Evolutionary conservation across 805 yeast species (phyloP).

Genomic region (Metschnikowia henanensis): DNA sequence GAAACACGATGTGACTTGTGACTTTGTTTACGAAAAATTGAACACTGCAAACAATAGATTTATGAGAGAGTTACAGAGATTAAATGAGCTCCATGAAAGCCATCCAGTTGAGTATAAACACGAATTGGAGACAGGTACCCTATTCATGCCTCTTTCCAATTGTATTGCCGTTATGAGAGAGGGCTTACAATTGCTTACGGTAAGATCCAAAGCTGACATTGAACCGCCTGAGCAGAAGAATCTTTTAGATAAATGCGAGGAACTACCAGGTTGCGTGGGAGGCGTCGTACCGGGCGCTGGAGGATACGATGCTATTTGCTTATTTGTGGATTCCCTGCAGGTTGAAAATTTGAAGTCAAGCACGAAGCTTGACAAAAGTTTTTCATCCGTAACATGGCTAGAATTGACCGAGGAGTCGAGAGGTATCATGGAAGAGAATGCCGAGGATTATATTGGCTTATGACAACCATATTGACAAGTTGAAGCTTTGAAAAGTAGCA

Average conservation of each 20-base stretch:
- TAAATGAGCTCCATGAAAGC: constrained; percentile 33
- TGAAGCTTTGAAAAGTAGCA: too few species aligned
- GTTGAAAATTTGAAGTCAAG: constrained; percentile 27
- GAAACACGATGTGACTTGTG: constrained; percentile 48
- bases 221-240: constrained; percentile 80
- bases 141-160: constrained; percentile 28
- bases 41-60: constrained; percentile 59
- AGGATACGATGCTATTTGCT: constrained; percentile 89
- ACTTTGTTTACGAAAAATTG: constrained; percentile 52
- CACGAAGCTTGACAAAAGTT: constrained; percentile 25
- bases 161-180: constrained; percentile 54
- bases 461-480: too few species aligned
- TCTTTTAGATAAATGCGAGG: constrained; percentile 52
- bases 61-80: constrained; percentile 45
- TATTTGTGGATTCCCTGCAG: constrained; percentile 54
- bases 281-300: constrained; percentile 99
- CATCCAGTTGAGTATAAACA: constrained; percentile 37
- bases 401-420: constrained; percentile 59
- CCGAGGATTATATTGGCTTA: constrained; percentile 29
- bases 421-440: constrained; percentile 55
- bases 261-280: constrained; percentile 77
- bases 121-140: constrained; percentile 16
- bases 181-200: constrained; percentile 60
- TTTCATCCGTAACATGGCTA: constrained; percentile 62
- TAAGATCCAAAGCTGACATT: constrained; percentile 74